Evolutionary conservation across 2,329 filamentous ascomycete genomes (phyloP), one percentile per base, ranked within the genome.

Genomic region (Talaromyces piceae): DNA sequence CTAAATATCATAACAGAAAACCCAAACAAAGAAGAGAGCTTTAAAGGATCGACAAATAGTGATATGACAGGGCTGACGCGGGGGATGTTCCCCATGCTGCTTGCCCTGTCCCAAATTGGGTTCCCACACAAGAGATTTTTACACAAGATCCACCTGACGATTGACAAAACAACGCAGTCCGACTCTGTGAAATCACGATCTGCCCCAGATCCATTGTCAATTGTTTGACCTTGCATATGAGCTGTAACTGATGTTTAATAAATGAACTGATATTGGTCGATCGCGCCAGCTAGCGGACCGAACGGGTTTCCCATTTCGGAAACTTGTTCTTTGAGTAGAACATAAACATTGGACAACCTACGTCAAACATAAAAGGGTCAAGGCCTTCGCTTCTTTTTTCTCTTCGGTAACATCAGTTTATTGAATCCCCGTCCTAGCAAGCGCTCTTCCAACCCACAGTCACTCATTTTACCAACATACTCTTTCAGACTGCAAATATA

Each of bases 341-440:
- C 23, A 28, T 45, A 25, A 20, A 9, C 20, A 20, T 3, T 2
- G 20, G 2, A 37, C 16, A 18, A 3, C 20, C 16, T 18, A 18
- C 20, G 16, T 9, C 33, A 37, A 8, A 53, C 47, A 54, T 54
- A 54, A 54, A 54, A 54, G 48, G 51, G 45, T 37, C 41, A 13
- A 20, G 23, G 33, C n/a, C 4, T 50, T 28, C 48, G n/a, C 2
- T 18, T 8, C 9, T n/a, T 5, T 11, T 26, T 6, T 3, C 33
- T 18, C 22, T 6, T 12, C 11, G 6, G 27, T 28, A 11, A 22
- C n/a, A 43, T 49, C 23, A 39, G 26, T 23, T 31, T 25, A 37
- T 6, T 43, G 46, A 20, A 12, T 39, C 22, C 47, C n/a, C 30
- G 25, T 30, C n/a, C n/a, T 47, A 37, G 33, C 33, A 22, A 50